These are phyloP conservation scores for Trichoderma sp. DNA, from an alignment of 2,329 filamentous ascomycete genomes.

Conservation along the genomic window DNA sequence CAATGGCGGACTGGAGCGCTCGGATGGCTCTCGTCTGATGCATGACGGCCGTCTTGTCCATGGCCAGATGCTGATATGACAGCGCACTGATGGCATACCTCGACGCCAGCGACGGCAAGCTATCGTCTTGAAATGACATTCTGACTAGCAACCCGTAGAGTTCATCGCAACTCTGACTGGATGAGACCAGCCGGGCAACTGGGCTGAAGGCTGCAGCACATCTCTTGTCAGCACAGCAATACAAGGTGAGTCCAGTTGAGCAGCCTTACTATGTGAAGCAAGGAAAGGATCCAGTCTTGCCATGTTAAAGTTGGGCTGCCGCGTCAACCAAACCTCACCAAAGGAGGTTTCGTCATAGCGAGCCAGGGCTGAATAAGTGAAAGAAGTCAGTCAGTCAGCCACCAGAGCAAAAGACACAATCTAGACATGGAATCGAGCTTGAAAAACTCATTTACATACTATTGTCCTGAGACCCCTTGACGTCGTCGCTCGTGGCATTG, in stretches of 20 bases:
- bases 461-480: background rate
- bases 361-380: background rate
- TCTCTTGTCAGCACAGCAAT: background rate
- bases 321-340: background rate
- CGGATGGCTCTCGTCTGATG: slow-evolving; percentile 13
- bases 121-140: slow-evolving; percentile 11
- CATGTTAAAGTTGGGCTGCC: slow-evolving; percentile 1
- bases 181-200: slow-evolving; percentile 8
- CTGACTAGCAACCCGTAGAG: slow-evolving; percentile 12
- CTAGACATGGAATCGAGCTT: background rate
- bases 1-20: slow-evolving; percentile 15
- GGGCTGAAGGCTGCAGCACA: background rate
- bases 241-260: background rate
- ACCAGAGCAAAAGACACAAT: background rate
- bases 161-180: background rate
- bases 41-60: slow-evolving; percentile 3
- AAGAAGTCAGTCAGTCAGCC: background rate
- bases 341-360: background rate
- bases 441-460: background rate
- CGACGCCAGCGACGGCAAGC: slow-evolving; percentile 10
- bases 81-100: slow-evolving; percentile 13
- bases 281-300: slow-evolving; percentile 8
- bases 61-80: slow-evolving; percentile 11
- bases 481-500: slow-evolving; percentile 7
- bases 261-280: slow-evolving; percentile 2